Evolutionary conservation across 768 basidiomycete genomes (phyloP), one percentile per base, ranked within the genome.

Genomic region (Podaxis carcinomalis): DNA sequence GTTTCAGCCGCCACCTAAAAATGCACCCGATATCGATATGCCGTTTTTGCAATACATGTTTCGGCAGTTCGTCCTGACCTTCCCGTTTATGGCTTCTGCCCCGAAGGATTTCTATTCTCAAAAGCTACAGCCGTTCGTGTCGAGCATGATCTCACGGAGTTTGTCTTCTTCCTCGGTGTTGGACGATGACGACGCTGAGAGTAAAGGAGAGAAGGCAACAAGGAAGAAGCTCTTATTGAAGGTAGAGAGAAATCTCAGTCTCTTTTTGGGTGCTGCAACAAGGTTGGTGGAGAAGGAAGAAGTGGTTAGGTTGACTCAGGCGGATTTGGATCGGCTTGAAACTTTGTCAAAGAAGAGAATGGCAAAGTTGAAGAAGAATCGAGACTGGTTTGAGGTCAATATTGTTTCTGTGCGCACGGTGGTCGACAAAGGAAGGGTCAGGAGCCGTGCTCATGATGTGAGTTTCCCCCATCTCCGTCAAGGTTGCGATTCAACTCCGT

Each of bases 91-190:
- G 73, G 84, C 86, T 51, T 78, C 89, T 1, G 95, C 95, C 0
- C 95, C 94, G 0, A 85, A 89, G 67, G 84, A 92, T 67, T 98
- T 99, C 74, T 99, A 96, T 76, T 87, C 91, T 1, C 85, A 88
- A 62, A 98, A 99, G 73, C 83, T 99, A 2, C 96, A 98, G 74
- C 95, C 96, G 0, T 98, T 98, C 72, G 80, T 95, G 57, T 85
- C 87, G 37, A 91, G 89, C 35, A 80, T 93, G 63, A 77, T 98
- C 11, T 80, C 91, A 0, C 86, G 92, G 56, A 93, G 94, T 67
- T 78, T 97, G 51, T 82, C 87, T 5, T 77, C 85, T 0, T 77
- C 81, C 0, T 80, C 84, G 13, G 76, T 82, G 27, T 74, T 90
- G 37, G 57, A 62, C 14, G 62, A 63, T 52, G 89, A 90, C 61